Base-by-base conservation (phyloP, 2,329 filamentous ascomycete species). In the Fusarium circinatum region DNA sequence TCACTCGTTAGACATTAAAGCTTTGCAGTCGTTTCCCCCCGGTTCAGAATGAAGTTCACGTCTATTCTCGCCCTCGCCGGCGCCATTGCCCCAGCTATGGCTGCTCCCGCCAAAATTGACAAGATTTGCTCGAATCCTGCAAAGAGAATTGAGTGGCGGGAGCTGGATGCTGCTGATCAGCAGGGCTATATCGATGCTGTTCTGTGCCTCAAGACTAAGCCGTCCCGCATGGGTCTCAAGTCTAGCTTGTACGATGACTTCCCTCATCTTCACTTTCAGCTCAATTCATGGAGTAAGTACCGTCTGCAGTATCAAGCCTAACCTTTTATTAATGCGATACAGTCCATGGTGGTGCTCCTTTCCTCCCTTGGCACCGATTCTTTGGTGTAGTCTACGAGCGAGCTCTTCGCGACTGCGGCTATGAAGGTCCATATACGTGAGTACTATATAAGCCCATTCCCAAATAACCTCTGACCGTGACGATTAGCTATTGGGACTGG, bases 321-420 rank as follows among this genome's bases (percentile, higher is more conserved):
- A 5, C 2, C 5, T n/a, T 1, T n/a, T n/a, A 7, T 2, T 49
- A 5, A 49, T n/a, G 6, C 0, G 1, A 13, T 10, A 7, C 0
- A 68, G 65, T 68, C 0, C 63, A 68, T 3, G 55, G 64, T 1
- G 65, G 45, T 0, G 28, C 65, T 28, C 54, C 65, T 15, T 68
- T 68, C 36, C 65, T 68, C 10, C 65, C 65, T 4, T 68, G 64
- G 65, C 64, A 68, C 38, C 34, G 65, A 5, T 68, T 68, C 8
- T 68, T 68, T 1, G 36, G 18, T 4, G 42, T 62, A 8, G 28
- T 68, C 14, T 49, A 68, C 15, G 47, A 62, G 5, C n/a, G 45
- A 8, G 64, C 65, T 10, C 48, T 68, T 1, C 64, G 64, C 1
- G 56, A 63, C 2, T 68, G 64, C 2, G 65, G 64, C 3, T 68